Evolutionary conservation across 148 eudicot genomes (phyloP), one percentile per base, ranked within the genome.

Genomic region (Selenicereus undatus): DNA sequence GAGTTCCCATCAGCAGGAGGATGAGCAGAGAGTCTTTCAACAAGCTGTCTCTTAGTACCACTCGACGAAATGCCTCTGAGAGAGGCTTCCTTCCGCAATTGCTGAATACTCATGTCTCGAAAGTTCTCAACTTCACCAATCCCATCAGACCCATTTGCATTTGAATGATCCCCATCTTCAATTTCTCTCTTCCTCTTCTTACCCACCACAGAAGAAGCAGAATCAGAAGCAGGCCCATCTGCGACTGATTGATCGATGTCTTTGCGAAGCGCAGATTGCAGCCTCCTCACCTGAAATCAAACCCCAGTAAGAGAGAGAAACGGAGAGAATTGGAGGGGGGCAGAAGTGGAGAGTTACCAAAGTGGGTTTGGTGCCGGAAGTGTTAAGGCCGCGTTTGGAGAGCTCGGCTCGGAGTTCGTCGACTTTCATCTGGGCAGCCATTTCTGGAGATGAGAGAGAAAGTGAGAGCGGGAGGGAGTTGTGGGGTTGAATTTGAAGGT

Each of bases 361-460:
- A 17, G 82, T 84, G 78, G 91, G 90, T 84, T 95, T 95, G 71
- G 79, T 86, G 74, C 98, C 98, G 81, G 90, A 27, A 76, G 89
- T 93, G 81, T 81, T 84, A 74, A 93, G 93, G 64, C 93, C 94
- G 79, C 96, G 92, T 80, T 88, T 81, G 73, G 91, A 78, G 72
- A 95, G 97, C 75, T 90, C 86, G 24, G 86, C 77, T 27, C 98
- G 90, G 45, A 95, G 97, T 81, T 93, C 93, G 32, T 89, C 93
- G 17, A 93, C 98, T 81, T 87, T 91, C 84, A 91, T 86, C 17
- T 84, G 83, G 87, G 45, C 88, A 7, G 82, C 79, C 86, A 81
- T 84, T 81, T 79, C 58, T 50, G 69, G 76, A 52, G 76, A 22
- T 2, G 60, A 48, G 76, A 74, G 52, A 74, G 71, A 42, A 52